Percentiles rank a stretch among this genome's conserved stretches.
phyloP scores from a whole-genome alignment of 1,139 yeast species.

The Candida sojae region DNA sequence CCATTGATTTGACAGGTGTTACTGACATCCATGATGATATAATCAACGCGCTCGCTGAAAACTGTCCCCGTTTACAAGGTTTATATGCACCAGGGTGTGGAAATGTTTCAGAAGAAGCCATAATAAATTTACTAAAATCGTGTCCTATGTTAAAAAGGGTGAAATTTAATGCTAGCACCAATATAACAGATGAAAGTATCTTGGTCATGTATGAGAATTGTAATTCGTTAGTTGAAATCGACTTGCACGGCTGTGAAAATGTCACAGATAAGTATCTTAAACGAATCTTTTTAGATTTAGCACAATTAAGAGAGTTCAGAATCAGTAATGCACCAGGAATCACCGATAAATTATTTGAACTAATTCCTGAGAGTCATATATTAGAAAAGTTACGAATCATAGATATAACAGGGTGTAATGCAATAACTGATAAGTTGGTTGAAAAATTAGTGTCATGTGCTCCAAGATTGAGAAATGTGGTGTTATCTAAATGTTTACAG shows the following conservation, averaged over 20 bases:
- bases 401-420: conserved; percentile 83
- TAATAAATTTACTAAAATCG: conserved; percentile 56
- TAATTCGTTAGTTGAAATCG: conserved; percentile 83
- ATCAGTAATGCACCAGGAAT: conserved; percentile 73
- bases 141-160: conserved; percentile 83
- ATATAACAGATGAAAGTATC: conserved; percentile 72
- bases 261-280: conserved; percentile 66
- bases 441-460: conserved; percentile 73
- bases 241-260: conserved; percentile 78
- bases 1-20: conserved; percentile 91
- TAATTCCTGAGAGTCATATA: conserved; percentile 43
- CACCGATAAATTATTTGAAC: conserved; percentile 62
- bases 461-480: conserved; percentile 85
- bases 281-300: conserved; percentile 61
- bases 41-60: conserved; percentile 64
- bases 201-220: conserved; percentile 65
- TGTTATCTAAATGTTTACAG: conserved; percentile 84
- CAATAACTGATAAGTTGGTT: conserved; percentile 78
- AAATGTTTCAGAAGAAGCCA: conserved; percentile 63
- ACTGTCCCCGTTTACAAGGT: conserved; percentile 83
- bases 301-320: conserved; percentile 80
- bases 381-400: conserved; percentile 66
- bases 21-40: conserved; percentile 66
- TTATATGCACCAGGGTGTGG: conserved; percentile 87
- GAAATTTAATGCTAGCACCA: conserved; percentile 71